Evolutionary conservation across 192 early-diverging fungal species (phyloP), one percentile per base, ranked within the genome.

Genomic region (Coemansia furcata): DNA sequence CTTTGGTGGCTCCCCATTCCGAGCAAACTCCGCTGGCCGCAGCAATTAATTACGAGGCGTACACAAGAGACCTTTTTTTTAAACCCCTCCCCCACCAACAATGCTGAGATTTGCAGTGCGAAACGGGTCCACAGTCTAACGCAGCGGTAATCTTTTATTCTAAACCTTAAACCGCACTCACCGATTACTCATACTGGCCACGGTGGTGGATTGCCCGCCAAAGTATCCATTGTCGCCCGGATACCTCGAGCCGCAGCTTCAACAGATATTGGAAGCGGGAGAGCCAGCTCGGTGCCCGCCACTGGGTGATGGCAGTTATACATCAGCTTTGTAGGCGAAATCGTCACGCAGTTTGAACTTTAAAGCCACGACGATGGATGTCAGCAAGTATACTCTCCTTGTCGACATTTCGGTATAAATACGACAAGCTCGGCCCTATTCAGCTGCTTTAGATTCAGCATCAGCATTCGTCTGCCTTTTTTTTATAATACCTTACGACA

Each of bases 401-500:
- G 44, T 47, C 7, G 44, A 2, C 44, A 55, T 29, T 8, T 6
- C 50, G 12, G 52, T 55, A 55, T 55, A 55, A 35, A 55, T 55
- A 55, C 52, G 12, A 14, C 52, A 3, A 35, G 30, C 14, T 33
- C 52, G 4, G 30, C 29, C 12, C 52, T 33, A 33, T 33, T 55
- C 44, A 19, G 30, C 14, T 55, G 23, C 23, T 33, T 55, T 55
- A 15, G 52, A 33, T 55, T 55, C 52, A 33, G 52, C 52, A 55
- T 32, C 29, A 55, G 52, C 52, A 55, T 15, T 55, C 17, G 30
- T 30, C 52, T 55, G 52, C 52, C 30, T 55, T 55, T 55, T 55
- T 55, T n/a, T 33, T n/a, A n/a, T 26, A 6, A 50, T 23, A 55
- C 14, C 52, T 33, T 17, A 32, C 52, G 30, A 30, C 52, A 33